phyloP scores from a whole-genome alignment of 192 early-diverging fungal species.

The Gonapodya sp. region DNA sequence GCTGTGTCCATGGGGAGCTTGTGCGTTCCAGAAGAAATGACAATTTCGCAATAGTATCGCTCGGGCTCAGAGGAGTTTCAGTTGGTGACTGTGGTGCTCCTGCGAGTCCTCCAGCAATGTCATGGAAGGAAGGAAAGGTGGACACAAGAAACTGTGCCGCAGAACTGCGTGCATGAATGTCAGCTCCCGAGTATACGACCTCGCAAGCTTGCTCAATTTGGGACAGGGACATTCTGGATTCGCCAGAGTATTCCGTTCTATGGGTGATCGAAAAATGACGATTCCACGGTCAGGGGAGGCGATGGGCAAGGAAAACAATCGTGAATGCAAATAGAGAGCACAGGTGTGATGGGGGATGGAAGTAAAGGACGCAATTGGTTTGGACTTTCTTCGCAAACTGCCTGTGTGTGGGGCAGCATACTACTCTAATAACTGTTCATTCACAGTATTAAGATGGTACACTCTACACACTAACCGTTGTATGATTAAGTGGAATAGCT shows the following conservation, averaged over 20 bases:
- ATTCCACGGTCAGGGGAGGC: too few relatives aligned
- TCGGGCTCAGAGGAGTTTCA: background rate
- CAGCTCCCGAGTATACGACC: background rate
- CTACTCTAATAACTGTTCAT: background rate
- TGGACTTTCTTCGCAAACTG: background rate
- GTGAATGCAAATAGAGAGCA: too few relatives aligned
- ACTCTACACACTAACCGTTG: background rate
- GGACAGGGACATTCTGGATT: background rate
- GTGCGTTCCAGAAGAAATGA: background rate
- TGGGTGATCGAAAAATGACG: too few relatives aligned
- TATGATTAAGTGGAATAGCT: background rate
- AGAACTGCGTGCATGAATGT: background rate
- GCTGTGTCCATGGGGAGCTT: background rate
- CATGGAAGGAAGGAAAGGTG: background rate
- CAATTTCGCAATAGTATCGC: background rate
- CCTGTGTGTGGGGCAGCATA: background rate
- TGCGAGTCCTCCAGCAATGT: background rate
- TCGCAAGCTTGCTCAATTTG: background rate
- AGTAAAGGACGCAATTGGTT: too few relatives aligned
- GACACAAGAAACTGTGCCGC: background rate
- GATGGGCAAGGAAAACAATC: too few relatives aligned
- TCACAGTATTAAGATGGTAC: background rate
- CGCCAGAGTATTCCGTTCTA: too few relatives aligned
- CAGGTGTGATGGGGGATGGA: too few relatives aligned
- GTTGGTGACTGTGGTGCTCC: background rate